Base-by-base conservation (phyloP, 139 green algal genomes). In the Ulvella scutata region DNA sequence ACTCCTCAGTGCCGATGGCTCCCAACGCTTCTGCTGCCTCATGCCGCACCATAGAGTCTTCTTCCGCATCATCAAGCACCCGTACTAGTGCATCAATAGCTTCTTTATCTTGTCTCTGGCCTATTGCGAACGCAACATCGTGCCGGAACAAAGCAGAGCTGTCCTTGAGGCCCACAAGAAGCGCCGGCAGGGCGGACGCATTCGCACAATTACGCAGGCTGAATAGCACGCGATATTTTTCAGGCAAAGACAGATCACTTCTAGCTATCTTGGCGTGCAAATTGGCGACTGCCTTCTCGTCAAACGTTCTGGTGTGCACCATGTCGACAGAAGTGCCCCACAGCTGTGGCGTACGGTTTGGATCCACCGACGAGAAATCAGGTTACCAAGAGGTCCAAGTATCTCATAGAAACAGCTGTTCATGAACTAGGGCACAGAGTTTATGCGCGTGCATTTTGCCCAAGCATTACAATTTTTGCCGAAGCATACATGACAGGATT, bases 21-120 rank as follows among this genome's bases (percentile, higher is more conserved):
- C 92, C 94, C n/a, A 98, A 82, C 2, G 94, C 94, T 76, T 99
- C 95, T 3, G 95, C 95, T 33, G 95, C 95, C 79, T 99, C 94
- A 78, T 99, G 94, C 4, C 94, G 84, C 72, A 99, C 94, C 94
- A 99, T 99, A n/a, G 91, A 82, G 76, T 97, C 87, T 80, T 98
- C 88, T 0, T 9, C 20, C 0, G 62, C 39, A 74, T 99, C 87
- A 61, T 80, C 75, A 33, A 96, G 81, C 3, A 92, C 79, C 2
- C 13, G 37, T 7, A 75, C 84, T 3, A 97, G 82, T 0, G 83
- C 74, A 2, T 77, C 28, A 2, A 94, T 74, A 7, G 90, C 88
- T 4, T 80, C 80, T 2, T 85, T 40, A 51, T 96, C 88, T 72
- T 97, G 92, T 9, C 88, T 79, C 82, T 97, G 92, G 1, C 92